phyloP scores from a whole-genome alignment of 2,329 filamentous ascomycete species.

The Xylaria sp. region DNA sequence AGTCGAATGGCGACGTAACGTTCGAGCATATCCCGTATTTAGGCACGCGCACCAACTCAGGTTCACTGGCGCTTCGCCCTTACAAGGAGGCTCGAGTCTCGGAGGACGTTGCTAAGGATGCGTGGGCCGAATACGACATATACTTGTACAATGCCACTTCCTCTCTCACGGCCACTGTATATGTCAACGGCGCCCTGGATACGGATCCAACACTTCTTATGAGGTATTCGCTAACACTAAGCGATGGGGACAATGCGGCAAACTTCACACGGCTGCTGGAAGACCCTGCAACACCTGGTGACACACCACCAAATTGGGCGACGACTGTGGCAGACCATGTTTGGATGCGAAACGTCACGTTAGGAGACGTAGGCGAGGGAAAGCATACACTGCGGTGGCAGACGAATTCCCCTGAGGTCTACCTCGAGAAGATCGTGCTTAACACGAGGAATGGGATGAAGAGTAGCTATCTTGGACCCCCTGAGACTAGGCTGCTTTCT shows the following conservation, averaged over 20 bases:
- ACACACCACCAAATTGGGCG: conserved; percentile 61
- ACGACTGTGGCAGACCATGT: conserved; percentile 61
- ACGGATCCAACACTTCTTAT: conserved; percentile 61
- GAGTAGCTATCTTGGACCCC: conserved; percentile 53
- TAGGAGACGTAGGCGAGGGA: conserved; percentile 44
- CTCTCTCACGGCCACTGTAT: conserved; percentile 48
- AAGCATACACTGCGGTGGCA: conserved; percentile 49
- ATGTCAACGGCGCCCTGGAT: conserved; percentile 59
- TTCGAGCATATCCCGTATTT: conserved; percentile 49
- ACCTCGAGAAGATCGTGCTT: conserved; percentile 53
- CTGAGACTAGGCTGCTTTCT: conserved; percentile 42
- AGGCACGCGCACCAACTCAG: conserved; percentile 45
- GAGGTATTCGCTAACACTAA: conserved; percentile 61
- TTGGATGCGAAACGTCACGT: conserved; percentile 57
- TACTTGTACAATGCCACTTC: conserved; percentile 47
- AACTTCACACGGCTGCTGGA: conserved; percentile 51
- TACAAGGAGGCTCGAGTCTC: conserved; percentile 42
- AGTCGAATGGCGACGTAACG: conserved; percentile 41
- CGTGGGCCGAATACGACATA: conserved; percentile 48
- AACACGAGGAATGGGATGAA: conserved; percentile 49
- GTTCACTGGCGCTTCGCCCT: conserved; percentile 43
- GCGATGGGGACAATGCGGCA: conserved; percentile 56
- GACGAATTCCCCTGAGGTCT: conserved; percentile 50
- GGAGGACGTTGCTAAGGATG: conserved; percentile 28
- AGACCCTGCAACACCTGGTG: conserved; percentile 55